phyloP scores from a whole-genome alignment of 306 rosid species.

The Dalbergia oliveri region DNA sequence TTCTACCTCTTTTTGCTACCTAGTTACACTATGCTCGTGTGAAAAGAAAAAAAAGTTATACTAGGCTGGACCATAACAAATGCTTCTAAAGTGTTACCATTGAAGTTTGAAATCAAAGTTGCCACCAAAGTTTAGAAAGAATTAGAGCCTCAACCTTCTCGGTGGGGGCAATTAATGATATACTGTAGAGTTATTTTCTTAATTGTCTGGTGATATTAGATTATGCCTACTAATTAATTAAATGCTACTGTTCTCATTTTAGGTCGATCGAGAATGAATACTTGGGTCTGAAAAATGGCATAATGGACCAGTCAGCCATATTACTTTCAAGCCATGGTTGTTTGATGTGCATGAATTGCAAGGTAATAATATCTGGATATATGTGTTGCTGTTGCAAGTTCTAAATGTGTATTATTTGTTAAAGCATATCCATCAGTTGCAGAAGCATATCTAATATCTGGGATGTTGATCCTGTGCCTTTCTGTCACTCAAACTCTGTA shows the following conservation, averaged over 20 bases:
- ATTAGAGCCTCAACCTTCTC: conserved; percentile 31
- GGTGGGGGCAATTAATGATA: conserved; percentile 19
- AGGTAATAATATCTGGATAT: conserved; percentile 72
- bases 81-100: conserved; percentile 34
- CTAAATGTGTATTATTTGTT: conserved; percentile 14
- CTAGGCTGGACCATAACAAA: conserved; percentile 17
- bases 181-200: conserved; percentile 14
- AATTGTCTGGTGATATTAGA: conserved; percentile 31
- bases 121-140: conserved; percentile 30
- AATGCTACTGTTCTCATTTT: conserved; percentile 41
- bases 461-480: conserved; percentile 31
- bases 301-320: conserved; percentile 97
- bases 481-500: conserved; percentile 36
- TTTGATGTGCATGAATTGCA: conserved; percentile 95
- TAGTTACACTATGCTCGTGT: not conserved
- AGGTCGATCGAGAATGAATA: conserved; percentile 95
- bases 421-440: conserved; percentile 17
- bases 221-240: not conserved
- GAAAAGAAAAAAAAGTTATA: not conserved
- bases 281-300: conserved; percentile 95
- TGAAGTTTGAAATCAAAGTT: conserved; percentile 26
- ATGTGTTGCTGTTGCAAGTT: conserved; percentile 17
- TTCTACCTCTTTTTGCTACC: conserved; percentile 24
- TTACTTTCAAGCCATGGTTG: conserved; percentile 86
- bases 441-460: conserved; percentile 32